Evolutionary conservation across 1,284 basidiomycete genomes (phyloP).

Genomic region (Trichosporon asahii): DNA sequence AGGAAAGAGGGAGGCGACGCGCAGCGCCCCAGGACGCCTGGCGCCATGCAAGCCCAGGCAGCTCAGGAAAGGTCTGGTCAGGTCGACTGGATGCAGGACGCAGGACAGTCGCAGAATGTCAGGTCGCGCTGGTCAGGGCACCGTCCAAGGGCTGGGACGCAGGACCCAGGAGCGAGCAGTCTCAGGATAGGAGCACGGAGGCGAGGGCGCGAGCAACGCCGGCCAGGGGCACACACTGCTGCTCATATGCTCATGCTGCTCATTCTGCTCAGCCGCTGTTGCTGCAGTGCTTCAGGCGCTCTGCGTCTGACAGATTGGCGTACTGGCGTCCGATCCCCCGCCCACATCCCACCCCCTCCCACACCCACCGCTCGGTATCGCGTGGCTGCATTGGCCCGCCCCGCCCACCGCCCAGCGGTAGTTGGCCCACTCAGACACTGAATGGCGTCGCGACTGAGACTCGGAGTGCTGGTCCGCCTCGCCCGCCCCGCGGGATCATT

Average conservation of each 20-base stretch:
- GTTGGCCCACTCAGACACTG: neutral
- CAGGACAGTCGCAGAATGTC: neutral
- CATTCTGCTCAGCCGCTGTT: neutral
- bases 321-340: neutral
- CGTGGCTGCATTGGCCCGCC: neutral
- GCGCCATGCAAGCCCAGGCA: neutral
- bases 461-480: neutral
- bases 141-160: neutral
- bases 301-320: neutral
- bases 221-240: neutral
- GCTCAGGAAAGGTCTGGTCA: neutral
- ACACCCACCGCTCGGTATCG: neutral
- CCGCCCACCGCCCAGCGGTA: neutral
- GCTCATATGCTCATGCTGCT: too few relatives aligned
- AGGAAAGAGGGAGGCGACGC: constrained; percentile 1
- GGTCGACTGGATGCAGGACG: neutral
- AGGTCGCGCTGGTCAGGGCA: neutral
- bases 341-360: neutral
- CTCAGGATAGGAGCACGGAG: neutral
- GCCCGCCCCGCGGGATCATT: neutral
- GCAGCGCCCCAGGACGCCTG: neutral
- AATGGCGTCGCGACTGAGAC: neutral
- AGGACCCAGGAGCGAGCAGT: neutral
- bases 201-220: neutral
- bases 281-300: neutral